Percentiles rank a stretch among this genome's conserved stretches.
Evolutionary conservation across 192 early-diverging fungal genomes (phyloP).

Genomic region (Mortierella claussenii): DNA sequence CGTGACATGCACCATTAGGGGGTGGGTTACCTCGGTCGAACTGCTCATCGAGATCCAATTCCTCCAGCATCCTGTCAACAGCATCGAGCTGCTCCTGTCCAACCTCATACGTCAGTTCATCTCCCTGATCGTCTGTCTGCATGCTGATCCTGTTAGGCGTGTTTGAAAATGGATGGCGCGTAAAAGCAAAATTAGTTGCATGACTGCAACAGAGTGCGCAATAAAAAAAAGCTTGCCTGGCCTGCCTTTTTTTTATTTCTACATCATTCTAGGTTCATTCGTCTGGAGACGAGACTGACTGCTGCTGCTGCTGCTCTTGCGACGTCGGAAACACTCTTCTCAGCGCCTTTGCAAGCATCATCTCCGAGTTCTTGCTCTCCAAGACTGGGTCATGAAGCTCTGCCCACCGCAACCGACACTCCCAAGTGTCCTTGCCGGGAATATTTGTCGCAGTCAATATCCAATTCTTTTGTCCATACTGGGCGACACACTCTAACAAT

Average conservation of each 20-base stretch:
- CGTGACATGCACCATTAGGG: too few species aligned
- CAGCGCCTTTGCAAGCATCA: neutral
- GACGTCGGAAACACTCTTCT: too few species aligned
- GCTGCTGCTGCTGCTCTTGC: too few species aligned
- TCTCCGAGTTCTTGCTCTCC: neutral
- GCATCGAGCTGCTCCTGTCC: constrained; percentile 50
- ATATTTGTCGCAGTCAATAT: constrained; percentile 7
- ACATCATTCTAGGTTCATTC: too few species aligned
- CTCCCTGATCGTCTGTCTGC: constrained; percentile 12
- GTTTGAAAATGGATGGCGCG: too few species aligned
- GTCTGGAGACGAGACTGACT: too few species aligned
- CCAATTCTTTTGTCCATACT: constrained; percentile 42
- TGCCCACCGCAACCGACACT: constrained; percentile 40
- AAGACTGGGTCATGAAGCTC: constrained; percentile 26
- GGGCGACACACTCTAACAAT: neutral
- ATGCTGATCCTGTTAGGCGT: constrained; percentile 4
- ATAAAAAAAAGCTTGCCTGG: too few species aligned
- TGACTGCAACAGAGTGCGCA: too few species aligned
- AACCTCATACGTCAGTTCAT: constrained; percentile 32
- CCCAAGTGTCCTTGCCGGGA: constrained; percentile 21
- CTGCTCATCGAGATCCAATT: constrained; percentile 40
- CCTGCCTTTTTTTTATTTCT: too few species aligned
- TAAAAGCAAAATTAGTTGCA: too few species aligned
- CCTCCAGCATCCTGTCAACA: constrained; percentile 49
- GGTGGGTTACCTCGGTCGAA: constrained; percentile 47